Conservation (phyloP, 371 early-diverging fungal genomes). For the Basidiobolus meristosporus region DNA sequence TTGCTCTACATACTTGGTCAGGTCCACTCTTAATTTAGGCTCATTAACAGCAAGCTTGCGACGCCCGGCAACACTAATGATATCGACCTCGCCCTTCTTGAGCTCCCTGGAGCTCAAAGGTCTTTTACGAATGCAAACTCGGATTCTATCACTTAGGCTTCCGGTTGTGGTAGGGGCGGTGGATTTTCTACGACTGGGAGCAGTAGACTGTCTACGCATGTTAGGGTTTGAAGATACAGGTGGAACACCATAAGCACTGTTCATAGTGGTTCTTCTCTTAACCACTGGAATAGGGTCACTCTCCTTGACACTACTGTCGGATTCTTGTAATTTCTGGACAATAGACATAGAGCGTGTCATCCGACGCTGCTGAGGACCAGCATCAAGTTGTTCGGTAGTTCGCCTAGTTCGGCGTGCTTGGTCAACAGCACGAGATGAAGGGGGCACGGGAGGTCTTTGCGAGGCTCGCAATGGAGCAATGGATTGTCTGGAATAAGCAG, state of each 20-base stretch:
- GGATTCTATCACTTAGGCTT: conserved; percentile 58
- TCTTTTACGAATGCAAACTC: conserved; percentile 92
- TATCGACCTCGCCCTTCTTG: conserved; percentile 55
- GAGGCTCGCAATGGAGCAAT: conserved; percentile 7
- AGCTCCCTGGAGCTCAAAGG: conserved; percentile 76
- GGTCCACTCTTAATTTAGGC: conserved; percentile 85
- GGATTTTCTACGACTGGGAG: conserved; percentile 1
- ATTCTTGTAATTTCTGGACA: background rate
- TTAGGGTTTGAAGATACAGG: background rate
- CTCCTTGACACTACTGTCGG: background rate
- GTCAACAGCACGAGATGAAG: background rate
- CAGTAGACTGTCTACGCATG: too few species aligned
- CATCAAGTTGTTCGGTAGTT: background rate
- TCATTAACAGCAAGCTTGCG: conserved; percentile 67
- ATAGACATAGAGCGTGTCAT: background rate
- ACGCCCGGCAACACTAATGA: conserved; percentile 40
- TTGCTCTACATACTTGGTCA: conserved; percentile 84
- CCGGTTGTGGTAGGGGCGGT: conserved; percentile 1
- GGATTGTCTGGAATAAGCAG: background rate
- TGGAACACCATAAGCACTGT: background rate
- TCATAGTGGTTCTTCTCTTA: conserved; percentile 5
- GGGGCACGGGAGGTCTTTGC: conserved; percentile 4
- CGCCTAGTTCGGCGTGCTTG: background rate
- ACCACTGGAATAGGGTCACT: conserved; percentile 3
- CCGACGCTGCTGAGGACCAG: conserved; percentile 1